Base-by-base conservation (phyloP, 164 flowering plant genomes). In the Chloranthus sessilifolius region DNA sequence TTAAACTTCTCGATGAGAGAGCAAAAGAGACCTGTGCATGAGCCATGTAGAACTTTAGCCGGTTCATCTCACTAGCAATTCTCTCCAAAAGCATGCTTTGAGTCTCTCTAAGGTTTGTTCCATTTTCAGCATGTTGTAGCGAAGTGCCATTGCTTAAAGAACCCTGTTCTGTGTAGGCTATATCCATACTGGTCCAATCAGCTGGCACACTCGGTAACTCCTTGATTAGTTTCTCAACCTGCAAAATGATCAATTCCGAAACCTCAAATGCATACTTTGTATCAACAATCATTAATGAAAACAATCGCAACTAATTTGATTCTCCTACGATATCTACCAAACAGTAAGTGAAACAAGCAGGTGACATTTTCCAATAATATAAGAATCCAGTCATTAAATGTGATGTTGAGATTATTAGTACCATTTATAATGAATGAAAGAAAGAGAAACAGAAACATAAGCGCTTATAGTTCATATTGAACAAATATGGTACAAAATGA, bases 41-140 rank as follows among this genome's bases (percentile, higher is more conserved):
- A 63, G 95, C 75, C 19, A 80, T 68, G 60, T 94, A 85, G 70
- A 94, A 94, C 74, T 83, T 89, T 20, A 94, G 71, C 65, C 97
- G 70, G 62, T 94, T 94, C 97, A 94, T 94, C 71, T 94, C 99
- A 74, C 96, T 94, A 6, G 99, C 88, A 65, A 89, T 87, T 63
- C 99, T 77, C 68, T 94, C 99, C 75, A 94, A 64, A 48, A 89
- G 81, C 85, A 86, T 83, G 73, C 99, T 94, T 67, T 89, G 97
- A 23, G 97, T 89, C 59, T 89, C 99, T 63, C 99, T 77, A 10
- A 81, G 47, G 65, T 56, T 82, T 29, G 79, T 74, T 47, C 80
- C 97, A 65, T 72, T 83, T 60, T 88, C 96, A 25, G 60, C 61
- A 37, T 70, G 76, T 42, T 74, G 91, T 16, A 61, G 53, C 10